A percentile compares a stretch with the other conserved stretches of the same genome.
Conservation (phyloP, 73 alveolate genomes). For the Urostyla sp. region DNA sequence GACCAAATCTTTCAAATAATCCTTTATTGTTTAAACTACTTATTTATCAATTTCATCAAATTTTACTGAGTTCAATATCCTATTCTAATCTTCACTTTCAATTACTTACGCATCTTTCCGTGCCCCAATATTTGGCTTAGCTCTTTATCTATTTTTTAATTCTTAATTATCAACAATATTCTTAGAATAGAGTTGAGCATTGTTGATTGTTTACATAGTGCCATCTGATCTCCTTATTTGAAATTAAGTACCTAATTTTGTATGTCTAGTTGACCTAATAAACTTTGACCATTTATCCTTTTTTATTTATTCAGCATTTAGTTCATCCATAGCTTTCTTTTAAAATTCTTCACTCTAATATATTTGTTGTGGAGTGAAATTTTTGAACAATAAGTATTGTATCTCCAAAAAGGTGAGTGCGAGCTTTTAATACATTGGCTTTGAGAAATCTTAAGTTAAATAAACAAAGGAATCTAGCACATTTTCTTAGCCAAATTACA, state of each 20-base stretch:
- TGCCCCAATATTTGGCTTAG: slow-evolving; percentile 2
- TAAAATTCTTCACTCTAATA: slow-evolving; percentile 5
- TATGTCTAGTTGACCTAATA: slow-evolving; percentile 13
- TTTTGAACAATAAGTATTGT: slow-evolving; percentile 71
- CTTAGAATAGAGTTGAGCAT: slow-evolving; percentile 23
- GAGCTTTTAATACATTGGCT: slow-evolving; percentile 66
- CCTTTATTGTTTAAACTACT: background rate
- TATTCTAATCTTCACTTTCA: slow-evolving; percentile 3
- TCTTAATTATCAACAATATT: slow-evolving; percentile 21
- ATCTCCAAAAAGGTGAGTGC: slow-evolving; percentile 73
- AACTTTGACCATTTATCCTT: background rate
- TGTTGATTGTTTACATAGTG: slow-evolving; percentile 1
- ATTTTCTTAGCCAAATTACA: slow-evolving; percentile 49
- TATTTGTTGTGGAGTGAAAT: slow-evolving; percentile 72
- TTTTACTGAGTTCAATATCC: slow-evolving; percentile 3
- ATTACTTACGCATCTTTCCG: background rate
- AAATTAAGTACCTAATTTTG: slow-evolving; percentile 43
- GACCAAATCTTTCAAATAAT: slow-evolving; percentile 60
- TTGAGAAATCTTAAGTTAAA: slow-evolving; percentile 76
- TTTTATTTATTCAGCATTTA: slow-evolving; percentile 4
- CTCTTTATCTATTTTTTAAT: background rate
- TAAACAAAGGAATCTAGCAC: slow-evolving; percentile 78
- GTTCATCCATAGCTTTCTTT: background rate
- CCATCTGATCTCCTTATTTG: slow-evolving; percentile 37
- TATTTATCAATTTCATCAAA: background rate